Evolutionary conservation across 192 early-diverging fungal genomes (phyloP), one percentile per base, ranked within the genome.

Genomic region (Coemansia umbellata): DNA sequence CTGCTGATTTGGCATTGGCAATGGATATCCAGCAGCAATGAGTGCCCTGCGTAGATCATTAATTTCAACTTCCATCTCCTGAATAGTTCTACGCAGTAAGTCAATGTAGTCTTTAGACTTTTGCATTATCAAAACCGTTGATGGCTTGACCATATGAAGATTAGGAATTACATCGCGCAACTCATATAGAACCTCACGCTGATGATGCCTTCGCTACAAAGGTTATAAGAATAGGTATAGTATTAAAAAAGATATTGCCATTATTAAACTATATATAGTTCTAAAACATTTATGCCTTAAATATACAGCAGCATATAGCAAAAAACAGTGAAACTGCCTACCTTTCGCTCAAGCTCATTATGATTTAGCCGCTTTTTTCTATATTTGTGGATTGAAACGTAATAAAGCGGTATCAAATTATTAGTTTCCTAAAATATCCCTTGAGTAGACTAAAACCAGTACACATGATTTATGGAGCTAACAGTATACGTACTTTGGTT

Each of bases 81-180:
- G 71, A 24, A 79, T 70, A 4, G 66, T 66, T 27, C 63, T 47
- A 15, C 72, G 71, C 18, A 79, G 50, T 27, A 71, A 37, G 42
- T 74, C 71, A 33, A 79, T 79, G 15, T 79, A 79, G 17, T 79
- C 78, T 24, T 74, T 74, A 3, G 78, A 63, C 26, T 79, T 79
- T 66, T 74, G 71, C 78, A 79, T 79, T 48, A 79, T 79, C 22
- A 74, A 55, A 7, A 79, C 78, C 0, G 78, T 74, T 6, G 78
- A 79, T 30, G 78, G 67, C 33, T 74, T 79, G 39, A 70, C 66
- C 31, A 68, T 63, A 28, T 68, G 66, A 10, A 79, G 63, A 2
- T 67, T 69, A 3, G 78, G 78, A 17, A 79, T 71, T 5, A 75
- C 62, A 11, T 79, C 78, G 15, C 78, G 78, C 45, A 79, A 42